These are phyloP conservation scores for Mortierella claussenii DNA, from an alignment of 192 early-diverging fungal species.

Conservation along the genomic window DNA sequence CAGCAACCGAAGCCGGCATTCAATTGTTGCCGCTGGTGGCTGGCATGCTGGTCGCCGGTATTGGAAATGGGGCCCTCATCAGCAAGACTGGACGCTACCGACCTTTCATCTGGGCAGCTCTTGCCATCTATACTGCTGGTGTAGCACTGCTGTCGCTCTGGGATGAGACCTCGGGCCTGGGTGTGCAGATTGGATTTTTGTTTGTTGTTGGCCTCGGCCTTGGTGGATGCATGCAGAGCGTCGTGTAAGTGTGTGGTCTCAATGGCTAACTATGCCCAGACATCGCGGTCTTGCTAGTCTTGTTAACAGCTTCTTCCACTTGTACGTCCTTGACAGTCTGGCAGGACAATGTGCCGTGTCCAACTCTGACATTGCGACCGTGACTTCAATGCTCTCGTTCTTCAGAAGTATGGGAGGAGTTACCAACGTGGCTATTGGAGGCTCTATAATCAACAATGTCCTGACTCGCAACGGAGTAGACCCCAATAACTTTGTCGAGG, in stretches of 20 bases:
- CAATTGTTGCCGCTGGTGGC: conserved; percentile 78
- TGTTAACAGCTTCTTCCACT: not conserved
- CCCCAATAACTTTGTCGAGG: conserved; percentile 13
- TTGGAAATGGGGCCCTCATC: conserved; percentile 69
- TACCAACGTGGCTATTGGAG: conserved; percentile 53
- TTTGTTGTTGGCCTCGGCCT: conserved; percentile 79
- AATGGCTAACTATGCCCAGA: not conserved
- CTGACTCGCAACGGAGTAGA: conserved; percentile 39
- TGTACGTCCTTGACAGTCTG: conserved; percentile 31
- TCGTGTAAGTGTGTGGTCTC: conserved; percentile 53
- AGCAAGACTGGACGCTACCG: conserved; percentile 61
- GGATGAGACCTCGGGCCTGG: conserved; percentile 52
- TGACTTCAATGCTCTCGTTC: conserved; percentile 72
- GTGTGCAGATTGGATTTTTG: conserved; percentile 70
- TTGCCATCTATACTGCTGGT: conserved; percentile 67
- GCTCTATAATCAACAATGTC: conserved; percentile 52
- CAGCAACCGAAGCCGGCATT: conserved; percentile 77
- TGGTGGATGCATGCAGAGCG: conserved; percentile 77
- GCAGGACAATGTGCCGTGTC: conserved; percentile 77
- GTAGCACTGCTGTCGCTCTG: conserved; percentile 67
- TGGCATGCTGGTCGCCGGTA: conserved; percentile 65
- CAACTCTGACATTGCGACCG: conserved; percentile 67
- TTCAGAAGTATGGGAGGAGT: conserved; percentile 59
- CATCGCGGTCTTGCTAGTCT: not conserved
- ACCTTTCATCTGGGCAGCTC: conserved; percentile 71